Percentiles rank a stretch among this genome's conserved stretches.
Conservation (phyloP, 2,329 filamentous ascomycete genomes). For the Dothistroma pini region DNA sequence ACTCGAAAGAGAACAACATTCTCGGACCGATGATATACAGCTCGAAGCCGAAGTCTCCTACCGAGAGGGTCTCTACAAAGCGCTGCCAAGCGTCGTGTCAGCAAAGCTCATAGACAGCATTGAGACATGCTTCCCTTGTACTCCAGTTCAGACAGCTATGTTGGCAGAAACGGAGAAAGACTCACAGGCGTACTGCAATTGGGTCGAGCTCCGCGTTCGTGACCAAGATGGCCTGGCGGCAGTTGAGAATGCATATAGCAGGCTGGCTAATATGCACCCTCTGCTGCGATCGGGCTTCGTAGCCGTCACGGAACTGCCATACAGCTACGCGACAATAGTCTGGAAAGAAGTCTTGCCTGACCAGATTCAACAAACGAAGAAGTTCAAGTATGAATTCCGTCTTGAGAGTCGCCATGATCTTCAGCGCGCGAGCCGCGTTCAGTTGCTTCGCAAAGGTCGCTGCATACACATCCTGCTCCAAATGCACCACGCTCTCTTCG, state of each 20-base stretch:
- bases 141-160: constrained; percentile 74
- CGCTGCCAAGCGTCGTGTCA: constrained; percentile 5
- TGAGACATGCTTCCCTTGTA: constrained; percentile 57
- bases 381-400: constrained; percentile 19
- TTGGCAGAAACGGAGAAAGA: constrained; percentile 66
- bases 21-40: neutral
- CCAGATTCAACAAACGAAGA: constrained; percentile 30
- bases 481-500: constrained; percentile 81
- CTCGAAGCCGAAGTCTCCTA: constrained; percentile 9
- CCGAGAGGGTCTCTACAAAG: constrained; percentile 6
- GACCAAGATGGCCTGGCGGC: constrained; percentile 10
- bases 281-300: constrained; percentile 73
- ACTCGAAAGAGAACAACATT: neutral
- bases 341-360: constrained; percentile 50
- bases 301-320: constrained; percentile 42
- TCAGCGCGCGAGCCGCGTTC: constrained; percentile 60
- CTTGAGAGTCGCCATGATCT: constrained; percentile 35
- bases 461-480: constrained; percentile 47
- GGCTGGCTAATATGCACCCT: constrained; percentile 55
- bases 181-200: constrained; percentile 69
- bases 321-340: constrained; percentile 59
- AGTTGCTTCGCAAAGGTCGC: constrained; percentile 43
- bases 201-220: constrained; percentile 62
- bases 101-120: constrained; percentile 14
- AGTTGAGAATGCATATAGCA: constrained; percentile 44